phyloP scores from a whole-genome alignment of 163 green algal genomes.

The Chloromonas sp. region DNA sequence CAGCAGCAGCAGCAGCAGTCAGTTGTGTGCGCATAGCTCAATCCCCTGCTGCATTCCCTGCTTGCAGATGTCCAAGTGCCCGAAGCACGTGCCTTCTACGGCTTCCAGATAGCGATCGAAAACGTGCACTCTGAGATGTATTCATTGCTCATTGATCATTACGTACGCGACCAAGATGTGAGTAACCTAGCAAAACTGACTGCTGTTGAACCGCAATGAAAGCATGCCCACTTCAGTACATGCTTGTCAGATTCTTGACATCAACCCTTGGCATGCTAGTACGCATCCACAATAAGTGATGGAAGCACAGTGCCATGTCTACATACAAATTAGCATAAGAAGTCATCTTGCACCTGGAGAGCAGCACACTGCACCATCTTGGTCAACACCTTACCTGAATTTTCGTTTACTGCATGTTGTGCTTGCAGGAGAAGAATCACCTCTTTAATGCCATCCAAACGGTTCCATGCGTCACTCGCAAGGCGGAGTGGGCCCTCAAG shows the following conservation, averaged over 20 bases:
- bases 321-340: too few species aligned
- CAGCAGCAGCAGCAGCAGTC: not conserved
- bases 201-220: too few species aligned
- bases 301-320: too few species aligned
- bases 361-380: too few species aligned
- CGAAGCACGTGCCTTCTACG: constrained; percentile 94
- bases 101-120: constrained; percentile 94
- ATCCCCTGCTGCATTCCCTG: not conserved
- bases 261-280: too few species aligned
- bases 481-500: constrained; percentile 73
- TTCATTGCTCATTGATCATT: constrained; percentile 80
- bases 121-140: constrained; percentile 99
- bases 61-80: constrained; percentile 75
- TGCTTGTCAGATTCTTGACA: too few species aligned
- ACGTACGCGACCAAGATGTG: constrained; percentile 51
- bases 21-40: not conserved
- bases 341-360: too few species aligned
- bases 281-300: too few species aligned
- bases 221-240: too few species aligned
- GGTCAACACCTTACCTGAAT: too few species aligned
- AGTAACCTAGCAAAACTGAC: constrained; percentile 2
- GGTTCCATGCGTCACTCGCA: constrained; percentile 58
- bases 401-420: too few species aligned
- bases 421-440: constrained; percentile 35
- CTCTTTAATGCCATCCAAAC: constrained; percentile 56